Conservation (phyloP, 2,329 filamentous ascomycete species). For the Penicillium sp. region DNA sequence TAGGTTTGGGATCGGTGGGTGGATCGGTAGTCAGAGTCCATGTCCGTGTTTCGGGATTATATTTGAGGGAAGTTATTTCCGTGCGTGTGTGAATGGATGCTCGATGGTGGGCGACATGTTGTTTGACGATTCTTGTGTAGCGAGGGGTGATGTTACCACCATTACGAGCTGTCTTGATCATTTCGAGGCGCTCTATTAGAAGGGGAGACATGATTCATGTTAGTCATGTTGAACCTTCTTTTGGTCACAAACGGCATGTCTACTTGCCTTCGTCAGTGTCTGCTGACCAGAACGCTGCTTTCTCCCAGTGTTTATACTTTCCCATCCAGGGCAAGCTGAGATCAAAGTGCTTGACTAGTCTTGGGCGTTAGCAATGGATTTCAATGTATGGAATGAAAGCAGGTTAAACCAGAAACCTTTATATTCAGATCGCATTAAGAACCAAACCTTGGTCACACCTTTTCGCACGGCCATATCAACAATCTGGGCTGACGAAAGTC, state of each 20-base stretch:
- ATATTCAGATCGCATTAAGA: conserved; percentile 67
- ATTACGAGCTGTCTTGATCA: conserved; percentile 69
- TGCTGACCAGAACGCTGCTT: conserved; percentile 77
- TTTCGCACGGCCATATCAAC: conserved; percentile 68
- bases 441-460: conserved; percentile 71
- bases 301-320: conserved; percentile 79
- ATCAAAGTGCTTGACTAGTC: conserved; percentile 74
- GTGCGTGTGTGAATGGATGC: conserved; percentile 66
- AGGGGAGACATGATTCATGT: neutral
- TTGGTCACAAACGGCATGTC: neutral
- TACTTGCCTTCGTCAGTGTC: conserved; percentile 66
- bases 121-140: conserved; percentile 70
- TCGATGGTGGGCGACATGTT: conserved; percentile 60
- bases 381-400: neutral
- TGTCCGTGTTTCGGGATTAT: conserved; percentile 54
- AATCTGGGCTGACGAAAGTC: conserved; percentile 77
- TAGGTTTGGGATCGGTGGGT: conserved; percentile 57
- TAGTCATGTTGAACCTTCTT: neutral
- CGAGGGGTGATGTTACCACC: conserved; percentile 78
- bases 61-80: conserved; percentile 58
- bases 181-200: conserved; percentile 64
- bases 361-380: neutral
- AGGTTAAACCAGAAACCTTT: conserved; percentile 45
- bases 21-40: conserved; percentile 63
- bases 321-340: conserved; percentile 79